Evolutionary conservation across 1,284 basidiomycete species (phyloP), one percentile per base, ranked within the genome.

Genomic region (Sanghuangporus sanghuang): DNA sequence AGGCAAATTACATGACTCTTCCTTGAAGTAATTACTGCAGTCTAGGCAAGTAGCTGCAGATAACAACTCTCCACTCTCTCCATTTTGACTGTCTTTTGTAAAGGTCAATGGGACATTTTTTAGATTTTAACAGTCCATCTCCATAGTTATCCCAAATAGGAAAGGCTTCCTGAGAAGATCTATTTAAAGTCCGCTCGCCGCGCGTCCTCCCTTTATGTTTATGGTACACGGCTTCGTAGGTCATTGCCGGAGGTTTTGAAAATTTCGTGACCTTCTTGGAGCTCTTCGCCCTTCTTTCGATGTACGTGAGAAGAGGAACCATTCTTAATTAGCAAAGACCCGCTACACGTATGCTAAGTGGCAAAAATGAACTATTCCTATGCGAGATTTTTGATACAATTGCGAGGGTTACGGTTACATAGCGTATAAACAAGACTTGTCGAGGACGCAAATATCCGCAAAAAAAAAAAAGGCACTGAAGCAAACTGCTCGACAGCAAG

Each of bases 381-480:
- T 62, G 61, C 32, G 54, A 16, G 18, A 35, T 44, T 21, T 50
- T 57, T 57, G 38, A 57, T 62, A 62, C 61, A 62, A 57, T 46
- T 62, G 61, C 18, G 44, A 48, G 27, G 54, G 18, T 27, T 49
- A 50, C 53, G 35, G n/a, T 23, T 64, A 64, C 63, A 64, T 64
- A 64, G 55, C 18, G 59, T 61, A 64, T 64, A 64, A 64, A 57
- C 63, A 64, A 64, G 40, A 36, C 50, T 27, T 55, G 42, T 46
- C 49, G 57, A 36, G 52, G 40, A 39, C 38, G 27, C 38, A 61
- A 53, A 53, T 61, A 54, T 52, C 59, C 50, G 32, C 11, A 48
- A 48, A 44, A 35, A 36, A 14, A 32, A 49, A n/a, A n/a, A n/a
- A n/a, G n/a, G n/a, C n/a, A 46, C 35, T 27, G 50, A 59, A 49